Evolutionary conservation across 768 basidiomycete species (phyloP).

Genomic region (Zangia roseola): DNA sequence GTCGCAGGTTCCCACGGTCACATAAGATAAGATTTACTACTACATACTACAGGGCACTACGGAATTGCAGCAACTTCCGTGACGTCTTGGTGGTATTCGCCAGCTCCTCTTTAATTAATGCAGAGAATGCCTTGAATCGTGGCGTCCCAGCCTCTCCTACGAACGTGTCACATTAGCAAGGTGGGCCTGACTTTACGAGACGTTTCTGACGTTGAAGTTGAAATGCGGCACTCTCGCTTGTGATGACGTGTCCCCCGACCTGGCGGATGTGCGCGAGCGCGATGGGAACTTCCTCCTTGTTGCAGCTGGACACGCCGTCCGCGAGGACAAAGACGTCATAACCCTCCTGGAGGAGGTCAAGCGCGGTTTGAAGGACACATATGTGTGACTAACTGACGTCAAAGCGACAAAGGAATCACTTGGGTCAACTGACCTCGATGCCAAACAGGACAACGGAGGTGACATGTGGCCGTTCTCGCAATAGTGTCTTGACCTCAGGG

Average conservation of each 20-base stretch:
- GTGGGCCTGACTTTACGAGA: conserved; percentile 5
- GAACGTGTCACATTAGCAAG: conserved; percentile 14
- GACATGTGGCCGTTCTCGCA: conserved; percentile 47
- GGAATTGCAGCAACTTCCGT: conserved; percentile 31
- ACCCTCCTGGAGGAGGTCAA: conserved; percentile 56
- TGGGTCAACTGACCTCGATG: conserved; percentile 64
- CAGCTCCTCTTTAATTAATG: conserved; percentile 76
- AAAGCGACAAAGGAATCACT: not conserved
- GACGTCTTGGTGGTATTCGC: conserved; percentile 48
- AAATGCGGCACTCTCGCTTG: conserved; percentile 80
- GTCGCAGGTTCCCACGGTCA: conserved; percentile 18
- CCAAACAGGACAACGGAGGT: conserved; percentile 76
- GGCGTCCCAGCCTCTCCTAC: conserved; percentile 59
- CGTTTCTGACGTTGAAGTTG: conserved; percentile 60
- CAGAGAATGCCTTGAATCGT: conserved; percentile 70
- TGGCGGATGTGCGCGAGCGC: conserved; percentile 69
- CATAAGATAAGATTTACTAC: not conserved
- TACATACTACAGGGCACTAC: conserved; percentile 16
- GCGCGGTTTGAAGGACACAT: conserved; percentile 81
- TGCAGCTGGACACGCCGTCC: conserved; percentile 82
- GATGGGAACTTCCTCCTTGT: conserved; percentile 74
- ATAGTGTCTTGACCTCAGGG: conserved; percentile 54
- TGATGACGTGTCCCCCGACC: conserved; percentile 74
- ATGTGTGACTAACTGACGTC: conserved; percentile 68
- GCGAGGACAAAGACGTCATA: conserved; percentile 69